Conservation (phyloP, 2,329 filamentous ascomycete genomes). For the Aureobasidium sp. region DNA sequence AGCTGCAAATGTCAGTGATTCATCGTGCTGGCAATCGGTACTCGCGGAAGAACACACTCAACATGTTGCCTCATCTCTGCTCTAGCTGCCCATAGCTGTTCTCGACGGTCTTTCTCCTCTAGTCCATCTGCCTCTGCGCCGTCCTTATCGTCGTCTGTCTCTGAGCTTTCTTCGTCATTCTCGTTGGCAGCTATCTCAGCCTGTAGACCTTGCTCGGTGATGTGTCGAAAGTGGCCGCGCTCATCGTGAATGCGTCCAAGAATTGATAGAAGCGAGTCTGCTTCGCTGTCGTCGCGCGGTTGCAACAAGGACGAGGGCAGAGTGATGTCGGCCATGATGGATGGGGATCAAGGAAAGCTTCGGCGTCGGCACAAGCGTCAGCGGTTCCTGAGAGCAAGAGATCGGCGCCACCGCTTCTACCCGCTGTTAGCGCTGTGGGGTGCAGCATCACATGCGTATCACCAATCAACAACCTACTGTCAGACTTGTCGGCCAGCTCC, state of each 20-base stretch:
- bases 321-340: conserved; percentile 12
- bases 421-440: conserved; percentile 8
- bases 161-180: conserved; percentile 26
- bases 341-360: conserved; percentile 2
- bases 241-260: conserved; percentile 73
- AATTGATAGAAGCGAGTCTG: conserved; percentile 61
- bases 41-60: conserved; percentile 25
- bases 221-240: conserved; percentile 71
- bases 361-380: not conserved
- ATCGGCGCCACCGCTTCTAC: conserved; percentile 7
- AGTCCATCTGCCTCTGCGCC: conserved; percentile 10
- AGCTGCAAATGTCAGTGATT: conserved; percentile 19
- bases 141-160: conserved; percentile 37
- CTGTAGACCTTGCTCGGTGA: conserved; percentile 66
- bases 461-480: not conserved
- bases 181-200: conserved; percentile 55
- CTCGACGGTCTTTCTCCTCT: conserved; percentile 26
- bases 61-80: conserved; percentile 37
- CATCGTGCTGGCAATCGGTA: not conserved
- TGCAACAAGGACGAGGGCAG: conserved; percentile 43
- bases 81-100: conserved; percentile 34
- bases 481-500: conserved; percentile 1
- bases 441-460: conserved; percentile 11
- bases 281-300: conserved; percentile 49
- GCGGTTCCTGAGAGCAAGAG: conserved; percentile 8